A percentile compares a stretch with the other conserved stretches of the same genome.
Evolutionary conservation across 495 filamentous ascomycete genomes (phyloP).

Genomic region (Daldinia loculata): DNA sequence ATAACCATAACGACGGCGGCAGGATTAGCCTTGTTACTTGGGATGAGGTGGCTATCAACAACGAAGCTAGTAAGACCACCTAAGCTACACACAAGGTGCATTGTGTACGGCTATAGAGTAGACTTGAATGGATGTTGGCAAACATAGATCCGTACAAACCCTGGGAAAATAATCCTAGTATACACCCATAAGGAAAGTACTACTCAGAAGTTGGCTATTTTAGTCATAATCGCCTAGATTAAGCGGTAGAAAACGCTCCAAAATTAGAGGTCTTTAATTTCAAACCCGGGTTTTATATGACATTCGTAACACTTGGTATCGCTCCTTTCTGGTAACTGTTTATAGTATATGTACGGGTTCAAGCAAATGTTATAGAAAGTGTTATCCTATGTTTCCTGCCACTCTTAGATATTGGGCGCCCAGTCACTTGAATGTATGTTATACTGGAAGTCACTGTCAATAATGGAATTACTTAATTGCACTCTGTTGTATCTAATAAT

Average conservation of each 20-base stretch:
- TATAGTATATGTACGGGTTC: neutral
- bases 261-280: too few relatives aligned
- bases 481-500: too few relatives aligned
- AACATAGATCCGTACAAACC: neutral
- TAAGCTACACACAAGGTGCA: neutral
- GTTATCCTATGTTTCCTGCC: neutral
- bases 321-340: neutral
- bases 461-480: too few relatives aligned
- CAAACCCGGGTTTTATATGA: neutral
- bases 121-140: neutral
- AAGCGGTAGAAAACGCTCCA: too few relatives aligned
- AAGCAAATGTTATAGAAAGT: neutral
- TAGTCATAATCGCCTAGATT: too few relatives aligned
- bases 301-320: neutral
- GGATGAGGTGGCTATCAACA: neutral
- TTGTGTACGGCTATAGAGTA: neutral
- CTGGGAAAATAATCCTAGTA: neutral
- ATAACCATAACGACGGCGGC: neutral
- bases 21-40: neutral
- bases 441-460: too few relatives aligned
- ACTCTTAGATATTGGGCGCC: too few relatives aligned
- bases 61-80: neutral
- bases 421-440: too few relatives aligned
- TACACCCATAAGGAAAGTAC: too few relatives aligned
- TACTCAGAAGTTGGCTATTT: too few relatives aligned